phyloP scores from a whole-genome alignment of 768 basidiomycete species.

The Xanthoconium stramineum region DNA sequence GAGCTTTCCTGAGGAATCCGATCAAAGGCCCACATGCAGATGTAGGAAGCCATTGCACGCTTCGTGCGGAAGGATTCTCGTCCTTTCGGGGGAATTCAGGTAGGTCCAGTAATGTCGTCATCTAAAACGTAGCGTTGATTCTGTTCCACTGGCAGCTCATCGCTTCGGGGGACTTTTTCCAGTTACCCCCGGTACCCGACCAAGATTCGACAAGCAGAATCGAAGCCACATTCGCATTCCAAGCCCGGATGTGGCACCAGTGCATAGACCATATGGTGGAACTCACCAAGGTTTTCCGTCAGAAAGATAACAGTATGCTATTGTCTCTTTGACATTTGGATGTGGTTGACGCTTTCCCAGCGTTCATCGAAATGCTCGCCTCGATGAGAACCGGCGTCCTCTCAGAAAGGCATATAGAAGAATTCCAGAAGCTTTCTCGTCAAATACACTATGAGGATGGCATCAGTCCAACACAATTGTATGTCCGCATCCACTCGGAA shows the following conservation, averaged over 20 bases:
- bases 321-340: not conserved
- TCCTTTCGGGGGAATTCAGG: conserved; percentile 73
- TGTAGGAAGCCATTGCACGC: conserved; percentile 38
- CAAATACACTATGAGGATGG: conserved; percentile 73
- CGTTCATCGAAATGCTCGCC: conserved; percentile 93
- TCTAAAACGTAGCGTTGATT: conserved; percentile 3
- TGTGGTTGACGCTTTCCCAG: conserved; percentile 36
- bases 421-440: conserved; percentile 66
- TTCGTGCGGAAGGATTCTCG: conserved; percentile 37
- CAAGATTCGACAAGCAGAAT: conserved; percentile 48
- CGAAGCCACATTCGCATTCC: conserved; percentile 60
- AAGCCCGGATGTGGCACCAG: conserved; percentile 56
- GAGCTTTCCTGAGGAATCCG: conserved; percentile 29
- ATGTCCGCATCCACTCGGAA: conserved; percentile 21
- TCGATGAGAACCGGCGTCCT: conserved; percentile 92
- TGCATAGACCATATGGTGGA: conserved; percentile 47
- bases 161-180: conserved; percentile 77
- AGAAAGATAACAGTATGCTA: conserved; percentile 52
- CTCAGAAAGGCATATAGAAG: conserved; percentile 56
- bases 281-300: conserved; percentile 69
- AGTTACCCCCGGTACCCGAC: conserved; percentile 68
- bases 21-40: not conserved
- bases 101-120: conserved; percentile 11
- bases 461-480: conserved; percentile 88
- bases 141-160: conserved; percentile 57